Conservation (phyloP, 2,329 filamentous ascomycete genomes). For the Nothomitra cinnamomea region DNA sequence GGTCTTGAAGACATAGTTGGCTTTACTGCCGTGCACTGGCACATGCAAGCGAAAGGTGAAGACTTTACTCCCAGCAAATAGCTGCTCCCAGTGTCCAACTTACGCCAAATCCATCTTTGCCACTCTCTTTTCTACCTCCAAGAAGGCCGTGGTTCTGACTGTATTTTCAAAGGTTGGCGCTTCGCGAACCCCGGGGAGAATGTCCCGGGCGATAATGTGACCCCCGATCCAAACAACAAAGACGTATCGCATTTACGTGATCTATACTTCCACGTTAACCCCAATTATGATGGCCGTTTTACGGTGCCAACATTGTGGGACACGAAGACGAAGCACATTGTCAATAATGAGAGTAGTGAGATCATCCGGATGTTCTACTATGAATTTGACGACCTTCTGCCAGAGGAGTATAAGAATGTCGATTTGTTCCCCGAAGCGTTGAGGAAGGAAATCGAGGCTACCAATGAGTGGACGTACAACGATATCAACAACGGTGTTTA, state of each 20-base stretch:
- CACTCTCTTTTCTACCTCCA: neutral
- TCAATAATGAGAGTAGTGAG: slow-evolving; percentile 21
- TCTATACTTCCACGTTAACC: slow-evolving; percentile 31
- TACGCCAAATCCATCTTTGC: neutral
- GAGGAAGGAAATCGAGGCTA: slow-evolving; percentile 27
- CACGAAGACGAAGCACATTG: slow-evolving; percentile 26
- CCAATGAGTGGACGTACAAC: slow-evolving; percentile 35
- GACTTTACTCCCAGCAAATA: too few species aligned
- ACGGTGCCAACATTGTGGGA: slow-evolving; percentile 35
- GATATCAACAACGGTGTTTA: slow-evolving; percentile 36
- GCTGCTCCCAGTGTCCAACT: neutral
- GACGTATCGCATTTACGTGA: slow-evolving; percentile 31
- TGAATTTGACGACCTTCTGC: slow-evolving; percentile 24
- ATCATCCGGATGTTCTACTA: slow-evolving; percentile 19
- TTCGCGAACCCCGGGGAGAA: slow-evolving; percentile 29
- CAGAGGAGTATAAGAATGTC: slow-evolving; percentile 25
- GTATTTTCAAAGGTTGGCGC: slow-evolving; percentile 24
- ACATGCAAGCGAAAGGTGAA: slow-evolving; percentile 50
- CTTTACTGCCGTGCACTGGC: slow-evolving; percentile 80
- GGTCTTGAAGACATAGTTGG: slow-evolving; percentile 73
- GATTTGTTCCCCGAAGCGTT: slow-evolving; percentile 29
- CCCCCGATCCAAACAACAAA: slow-evolving; percentile 28
- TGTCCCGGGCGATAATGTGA: slow-evolving; percentile 26
- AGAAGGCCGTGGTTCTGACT: neutral
- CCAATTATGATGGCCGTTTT: slow-evolving; percentile 31